A percentile compares a stretch with the other conserved stretches of the same genome.
Conservation (phyloP, 805 yeast species). For the Barnettozyma pratensis region DNA sequence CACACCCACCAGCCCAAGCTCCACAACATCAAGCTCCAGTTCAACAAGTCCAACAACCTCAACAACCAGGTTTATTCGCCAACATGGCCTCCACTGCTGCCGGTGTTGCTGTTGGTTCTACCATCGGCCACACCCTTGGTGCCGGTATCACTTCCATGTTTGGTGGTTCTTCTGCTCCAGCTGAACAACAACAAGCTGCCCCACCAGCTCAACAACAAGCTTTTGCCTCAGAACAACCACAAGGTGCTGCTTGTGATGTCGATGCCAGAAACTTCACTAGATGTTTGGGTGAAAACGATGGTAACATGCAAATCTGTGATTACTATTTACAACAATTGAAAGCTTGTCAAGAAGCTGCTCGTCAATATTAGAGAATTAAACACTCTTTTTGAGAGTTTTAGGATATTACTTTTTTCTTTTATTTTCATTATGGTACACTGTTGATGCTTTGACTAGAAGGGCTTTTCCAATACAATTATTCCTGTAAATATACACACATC, state of each 20-base stretch:
- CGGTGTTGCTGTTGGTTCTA: constrained; percentile 98
- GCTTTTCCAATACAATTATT: too few species aligned
- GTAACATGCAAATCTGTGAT: constrained; percentile 96
- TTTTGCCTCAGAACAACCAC: constrained; percentile 35
- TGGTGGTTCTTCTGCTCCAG: constrained; percentile 66
- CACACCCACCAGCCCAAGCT: constrained; percentile 39
- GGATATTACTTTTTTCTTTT: too few species aligned
- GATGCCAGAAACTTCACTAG: constrained; percentile 95
- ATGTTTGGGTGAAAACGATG: constrained; percentile 89
- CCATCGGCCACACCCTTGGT: constrained; percentile 95
- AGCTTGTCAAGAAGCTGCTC: constrained; percentile 94
- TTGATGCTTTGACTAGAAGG: too few species aligned
- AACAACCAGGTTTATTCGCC: constrained; percentile 82
- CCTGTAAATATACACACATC: too few species aligned
- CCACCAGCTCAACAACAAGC: constrained; percentile 35
- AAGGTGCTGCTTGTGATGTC: constrained; percentile 65
- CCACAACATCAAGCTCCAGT: constrained; percentile 41
- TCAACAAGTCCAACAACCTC: constrained; percentile 52
- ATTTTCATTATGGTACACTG: not conserved
- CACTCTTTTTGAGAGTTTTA: not conserved
- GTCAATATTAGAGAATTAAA: constrained; percentile 53
- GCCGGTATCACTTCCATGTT: constrained; percentile 89
- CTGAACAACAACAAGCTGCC: constrained; percentile 36
- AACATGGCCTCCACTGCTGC: constrained; percentile 99
- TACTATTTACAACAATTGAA: constrained; percentile 95